These are phyloP conservation scores for Pyrenochaeta sp. DNA, from an alignment of 2,329 filamentous ascomycete species.

Conservation along the genomic window DNA sequence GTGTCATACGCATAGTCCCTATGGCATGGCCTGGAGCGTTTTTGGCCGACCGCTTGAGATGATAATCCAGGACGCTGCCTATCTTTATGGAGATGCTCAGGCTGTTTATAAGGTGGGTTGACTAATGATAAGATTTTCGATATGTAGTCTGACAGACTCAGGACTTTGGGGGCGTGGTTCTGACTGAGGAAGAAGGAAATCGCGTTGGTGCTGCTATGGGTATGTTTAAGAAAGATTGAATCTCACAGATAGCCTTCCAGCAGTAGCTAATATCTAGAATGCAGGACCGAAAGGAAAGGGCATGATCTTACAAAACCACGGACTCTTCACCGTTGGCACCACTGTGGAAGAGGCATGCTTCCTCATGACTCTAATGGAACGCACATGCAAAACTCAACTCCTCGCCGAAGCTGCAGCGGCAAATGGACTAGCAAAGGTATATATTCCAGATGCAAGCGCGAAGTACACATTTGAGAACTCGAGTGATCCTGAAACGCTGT, in stretches of 20 bases:
- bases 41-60: constrained; percentile 70
- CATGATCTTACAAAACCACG: constrained; percentile 72
- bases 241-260: too few species aligned
- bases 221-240: too few species aligned
- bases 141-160: too few species aligned
- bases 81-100: constrained; percentile 66
- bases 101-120: constrained; percentile 69
- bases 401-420: constrained; percentile 71
- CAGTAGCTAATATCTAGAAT: too few species aligned
- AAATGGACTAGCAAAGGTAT: constrained; percentile 55
- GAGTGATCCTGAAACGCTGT: too few species aligned
- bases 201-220: constrained; percentile 68
- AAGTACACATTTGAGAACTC: constrained; percentile 3
- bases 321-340: constrained; percentile 69
- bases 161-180: constrained; percentile 64
- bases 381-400: constrained; percentile 70
- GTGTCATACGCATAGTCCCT: constrained; percentile 69
- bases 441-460: constrained; percentile 61
- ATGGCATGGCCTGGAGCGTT: constrained; percentile 68
- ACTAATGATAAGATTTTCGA: too few species aligned
- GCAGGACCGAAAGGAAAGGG: constrained; percentile 66
- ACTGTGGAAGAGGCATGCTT: constrained; percentile 76
- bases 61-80: constrained; percentile 69
- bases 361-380: constrained; percentile 69
- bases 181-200: constrained; percentile 66